Base-by-base conservation (phyloP, 2,329 filamentous ascomycete species). In the Nigrograna mackinnonii region DNA sequence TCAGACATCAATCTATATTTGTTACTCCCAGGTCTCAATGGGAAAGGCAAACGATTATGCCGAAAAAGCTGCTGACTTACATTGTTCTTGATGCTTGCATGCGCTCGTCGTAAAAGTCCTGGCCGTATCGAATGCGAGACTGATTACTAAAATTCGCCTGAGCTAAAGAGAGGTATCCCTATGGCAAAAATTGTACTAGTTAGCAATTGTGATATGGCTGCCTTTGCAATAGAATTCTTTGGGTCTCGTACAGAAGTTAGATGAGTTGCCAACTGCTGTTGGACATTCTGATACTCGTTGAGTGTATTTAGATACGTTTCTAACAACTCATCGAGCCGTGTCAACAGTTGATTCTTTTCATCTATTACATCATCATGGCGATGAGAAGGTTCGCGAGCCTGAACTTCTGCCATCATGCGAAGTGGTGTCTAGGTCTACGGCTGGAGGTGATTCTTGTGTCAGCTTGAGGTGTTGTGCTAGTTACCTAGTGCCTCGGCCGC, bases 71-170 rank as follows among this genome's bases (percentile, higher is more conserved):
- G 22, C 71, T 56, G 5, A 60, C 58, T 78, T 42, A 65, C 60
- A 85, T 53, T 40, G 68, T 65, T 39, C 79, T 70, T 17, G 66
- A 68, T 3, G 86, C 85, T 60, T 83, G 82, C 83, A 89, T 89
- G 35, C 87, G 79, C 50, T 83, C 79, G 64, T 91, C 86, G 61
- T 88, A 92, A 58, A 81, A 79, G 55, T 89, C 84, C 49, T 75
- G 78, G 3, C 86, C 87, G 61, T 86, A 91, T 31, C 82, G 75
- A 47, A 82, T 64, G 22, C 84, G 79, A 11, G 80, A 73, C 59
- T 82, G 76, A n/a, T 80, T 82, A 20, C 80, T 73, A 67, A 89
- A 91, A 69, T 91, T 90, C 47, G 88, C 87, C 43, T 87, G 80
- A n/a, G 87, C 85, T 30, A 91, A 74, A 50, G 72, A 68, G 21